phyloP scores from a whole-genome alignment of 352 stramenopile species.

The Phytopythium kandeliae region DNA sequence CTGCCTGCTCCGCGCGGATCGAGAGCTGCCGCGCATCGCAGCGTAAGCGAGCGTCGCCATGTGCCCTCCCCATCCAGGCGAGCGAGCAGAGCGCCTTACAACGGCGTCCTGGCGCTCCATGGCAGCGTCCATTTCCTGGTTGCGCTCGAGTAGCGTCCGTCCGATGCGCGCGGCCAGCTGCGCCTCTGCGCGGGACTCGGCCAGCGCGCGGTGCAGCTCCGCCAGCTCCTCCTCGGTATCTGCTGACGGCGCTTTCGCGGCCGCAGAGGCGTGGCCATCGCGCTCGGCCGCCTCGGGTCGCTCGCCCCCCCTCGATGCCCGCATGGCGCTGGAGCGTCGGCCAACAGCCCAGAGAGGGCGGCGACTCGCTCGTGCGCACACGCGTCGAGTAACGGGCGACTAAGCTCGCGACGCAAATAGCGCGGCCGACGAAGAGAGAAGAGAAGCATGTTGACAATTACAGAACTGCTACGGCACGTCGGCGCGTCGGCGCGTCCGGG shows the following conservation, averaged over 20 bases:
- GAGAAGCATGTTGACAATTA: not conserved
- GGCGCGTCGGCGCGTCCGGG: too few species aligned
- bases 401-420: conserved; percentile 2
- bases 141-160: conserved; percentile 18
- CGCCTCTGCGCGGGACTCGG: conserved; percentile 18
- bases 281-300: too few species aligned
- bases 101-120: conserved; percentile 8
- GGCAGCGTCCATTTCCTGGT: conserved; percentile 18
- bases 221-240: conserved; percentile 1
- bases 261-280: too few species aligned
- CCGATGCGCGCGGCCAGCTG: conserved; percentile 19
- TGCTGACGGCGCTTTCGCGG: too few species aligned
- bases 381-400: not conserved
- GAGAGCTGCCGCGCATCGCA: conserved; percentile 17
- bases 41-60: not conserved
- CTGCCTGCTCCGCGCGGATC: conserved; percentile 31
- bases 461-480: not conserved
- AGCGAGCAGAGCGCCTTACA: too few species aligned
- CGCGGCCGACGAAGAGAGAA: not conserved
- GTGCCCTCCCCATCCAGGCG: too few species aligned
- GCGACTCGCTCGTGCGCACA: too few species aligned
- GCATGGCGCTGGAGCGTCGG: too few species aligned
- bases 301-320: too few species aligned
- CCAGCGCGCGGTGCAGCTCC: conserved; percentile 9
- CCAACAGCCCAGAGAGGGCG: too few species aligned